Evolutionary conservation across 306 rosid species (phyloP).

Genomic region (Quercus robur): DNA sequence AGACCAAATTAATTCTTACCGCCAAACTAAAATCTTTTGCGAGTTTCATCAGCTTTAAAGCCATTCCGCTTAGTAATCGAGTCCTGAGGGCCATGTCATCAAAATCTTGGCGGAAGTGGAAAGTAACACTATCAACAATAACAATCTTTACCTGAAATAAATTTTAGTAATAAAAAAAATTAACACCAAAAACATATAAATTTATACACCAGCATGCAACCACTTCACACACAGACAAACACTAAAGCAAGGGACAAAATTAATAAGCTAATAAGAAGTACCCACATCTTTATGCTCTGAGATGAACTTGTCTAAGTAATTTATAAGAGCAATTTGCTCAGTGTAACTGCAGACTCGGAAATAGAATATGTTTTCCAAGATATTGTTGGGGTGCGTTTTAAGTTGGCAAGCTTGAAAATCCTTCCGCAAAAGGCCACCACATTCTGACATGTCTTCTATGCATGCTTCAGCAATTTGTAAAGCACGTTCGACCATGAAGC

Average conservation of each 20-base stretch:
- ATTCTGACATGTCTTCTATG: slow-evolving; percentile 62
- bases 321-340: slow-evolving; percentile 83
- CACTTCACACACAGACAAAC: not conserved
- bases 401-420: slow-evolving; percentile 39
- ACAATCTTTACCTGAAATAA: slow-evolving; percentile 70
- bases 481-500: slow-evolving; percentile 95
- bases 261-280: not conserved
- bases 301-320: slow-evolving; percentile 82
- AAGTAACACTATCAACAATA: slow-evolving; percentile 85
- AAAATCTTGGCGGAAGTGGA: slow-evolving; percentile 94
- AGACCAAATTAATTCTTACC: slow-evolving; percentile 49
- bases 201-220: not conserved
- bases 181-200: not conserved
- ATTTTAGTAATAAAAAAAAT: not conserved
- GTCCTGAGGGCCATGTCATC: slow-evolving; percentile 87
- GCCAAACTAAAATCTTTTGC: slow-evolving; percentile 60
- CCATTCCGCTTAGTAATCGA: slow-evolving; percentile 80
- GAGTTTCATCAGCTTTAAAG: slow-evolving; percentile 88
- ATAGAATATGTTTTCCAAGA: slow-evolving; percentile 75
- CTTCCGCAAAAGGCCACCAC: slow-evolving; percentile 45
- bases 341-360: slow-evolving; percentile 88
- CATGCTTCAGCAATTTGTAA: slow-evolving; percentile 90
- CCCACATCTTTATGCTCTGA: slow-evolving; percentile 58
- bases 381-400: slow-evolving; percentile 53
- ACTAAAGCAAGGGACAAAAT: not conserved